Base-by-base conservation (phyloP, 2,329 filamentous ascomycete genomes). In the Ceratocystiopsis minuta region DNA sequence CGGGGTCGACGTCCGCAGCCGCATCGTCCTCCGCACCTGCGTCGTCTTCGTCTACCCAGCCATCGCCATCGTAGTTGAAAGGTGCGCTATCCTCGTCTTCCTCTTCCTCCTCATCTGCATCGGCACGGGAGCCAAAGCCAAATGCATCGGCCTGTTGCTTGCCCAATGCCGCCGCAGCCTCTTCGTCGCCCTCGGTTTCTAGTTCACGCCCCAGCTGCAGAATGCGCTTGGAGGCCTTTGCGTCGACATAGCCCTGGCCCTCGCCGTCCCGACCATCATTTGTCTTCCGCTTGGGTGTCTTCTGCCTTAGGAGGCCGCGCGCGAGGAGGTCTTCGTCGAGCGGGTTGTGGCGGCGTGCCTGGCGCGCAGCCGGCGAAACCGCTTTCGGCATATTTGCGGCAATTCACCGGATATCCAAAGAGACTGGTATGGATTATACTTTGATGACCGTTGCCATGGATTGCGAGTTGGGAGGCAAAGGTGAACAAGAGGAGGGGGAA, bases 191-290 rank as follows among this genome's bases (percentile, higher is more conserved):
- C 57, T 96, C 88, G 36, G 90, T 84, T 14, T 76, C 79, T 14
- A 98, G 67, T 55, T 94, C 84, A 53, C 87, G 81, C 43, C 88
- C 88, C 52, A 96, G 84, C 50, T 81, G 75, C 46, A 98, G 58
- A 56, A 98, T 98, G 53, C 84, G 86, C 51, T 78, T 73, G 44
- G 88, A 94, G 16, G 87, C 78, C 57, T 84, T 87, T 45, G 86
- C 78, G 58, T 95, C 87, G 46, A 98, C 75, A 54, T 80, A 96
- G 46, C 81, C 75, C 46, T 72, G 69, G 44, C 75, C 70, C 11
- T 69, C 67, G 34, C 71, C 67, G 32, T 75, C 70, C 45, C 72
- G 72, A 40, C 67, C 71, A 65, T 68, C 40, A 31, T 65, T 70
- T 59, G 68, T 65, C 59, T 77, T 80, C 51, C 70, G 69, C 64